Base-by-base conservation (phyloP, 768 basidiomycete species). In the Goffeauzyma gilvescens region DNA sequence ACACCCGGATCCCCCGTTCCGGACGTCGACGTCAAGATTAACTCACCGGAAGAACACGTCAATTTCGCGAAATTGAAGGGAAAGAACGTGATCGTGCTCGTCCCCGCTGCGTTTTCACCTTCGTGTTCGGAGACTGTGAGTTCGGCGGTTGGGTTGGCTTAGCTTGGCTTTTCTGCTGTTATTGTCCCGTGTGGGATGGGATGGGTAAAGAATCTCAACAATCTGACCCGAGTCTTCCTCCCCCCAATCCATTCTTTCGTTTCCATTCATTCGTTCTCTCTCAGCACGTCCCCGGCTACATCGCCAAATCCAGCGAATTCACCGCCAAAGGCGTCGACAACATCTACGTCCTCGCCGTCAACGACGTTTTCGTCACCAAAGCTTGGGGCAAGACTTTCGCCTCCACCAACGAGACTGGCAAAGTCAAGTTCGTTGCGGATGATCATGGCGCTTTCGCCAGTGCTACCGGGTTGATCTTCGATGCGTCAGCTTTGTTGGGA, bases 221-320 rank as follows among this genome's bases (percentile, higher is more conserved):
- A n/a, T 31, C 10, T n/a, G 10, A 31, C n/a, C 28, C 28, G 10
- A 10, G 33, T 7, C 7, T 20, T n/a, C 20, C 33, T 8, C 33
- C 8, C 15, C 8, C 20, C 7, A 7, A 8, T 14, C n/a, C 33
- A 10, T 18, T 9, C 12, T 17, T 14, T 47, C 55, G 56, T 6
- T 83, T 81, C 64, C 78, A 78, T 2, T 75, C 75, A 1, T n/a
- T 69, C 78, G 4, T 85, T 81, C 63, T 73, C 71, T 41, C 60
- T 48, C 60, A 65, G 57, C 68, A 71, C 58, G 60, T 72, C 30
- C 70, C 68, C 21, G 65, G 69, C 8, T 86, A 78, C 66, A 71
- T 85, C 50, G 59, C 70, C 42, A 69, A 70, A 41, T 78, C 73
- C 60, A 71, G 76, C 12, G 67, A 76, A 55, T 81, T 81, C 72